A percentile compares a stretch with the other conserved stretches of the same genome.
Evolutionary conservation across 2,329 filamentous ascomycete species (phyloP).

Genomic region (Botrytis porri): DNA sequence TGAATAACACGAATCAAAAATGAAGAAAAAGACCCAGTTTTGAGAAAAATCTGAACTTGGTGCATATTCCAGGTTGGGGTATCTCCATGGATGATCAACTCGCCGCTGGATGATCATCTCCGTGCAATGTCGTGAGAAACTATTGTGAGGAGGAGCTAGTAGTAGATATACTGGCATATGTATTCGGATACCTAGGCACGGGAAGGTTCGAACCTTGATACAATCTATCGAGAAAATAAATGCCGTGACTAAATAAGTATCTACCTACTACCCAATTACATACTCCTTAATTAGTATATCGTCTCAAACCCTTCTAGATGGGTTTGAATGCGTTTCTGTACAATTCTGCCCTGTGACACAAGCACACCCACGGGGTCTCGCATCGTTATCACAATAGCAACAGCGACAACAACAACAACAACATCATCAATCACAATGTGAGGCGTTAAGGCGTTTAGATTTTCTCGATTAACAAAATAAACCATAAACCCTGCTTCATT

Average conservation of each 20-base stretch:
- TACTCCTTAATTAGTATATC: no score
- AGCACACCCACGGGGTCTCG: background rate
- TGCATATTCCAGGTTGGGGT: background rate
- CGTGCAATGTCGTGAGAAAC: background rate
- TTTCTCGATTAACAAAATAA: background rate
- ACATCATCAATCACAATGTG: background rate
- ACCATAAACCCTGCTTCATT: background rate
- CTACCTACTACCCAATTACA: no score
- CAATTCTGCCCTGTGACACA: background rate
- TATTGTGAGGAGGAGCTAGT: background rate
- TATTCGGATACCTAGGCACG: background rate
- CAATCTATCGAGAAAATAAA: background rate
- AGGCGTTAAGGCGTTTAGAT: background rate
- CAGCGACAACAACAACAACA: no score
- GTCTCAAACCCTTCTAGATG: background rate
- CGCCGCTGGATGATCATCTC: background rate
- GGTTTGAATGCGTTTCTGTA: background rate
- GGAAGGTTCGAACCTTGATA: background rate
- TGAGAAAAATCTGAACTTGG: background rate
- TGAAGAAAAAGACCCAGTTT: background rate
- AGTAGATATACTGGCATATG: background rate
- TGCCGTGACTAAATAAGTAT: background rate
- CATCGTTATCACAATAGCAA: no score
- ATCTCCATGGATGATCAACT: background rate
- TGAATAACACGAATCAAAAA: background rate